Evolutionary conservation across 2,329 filamentous ascomycete genomes (phyloP).

Genomic region (Sordariomycetes sp.): DNA sequence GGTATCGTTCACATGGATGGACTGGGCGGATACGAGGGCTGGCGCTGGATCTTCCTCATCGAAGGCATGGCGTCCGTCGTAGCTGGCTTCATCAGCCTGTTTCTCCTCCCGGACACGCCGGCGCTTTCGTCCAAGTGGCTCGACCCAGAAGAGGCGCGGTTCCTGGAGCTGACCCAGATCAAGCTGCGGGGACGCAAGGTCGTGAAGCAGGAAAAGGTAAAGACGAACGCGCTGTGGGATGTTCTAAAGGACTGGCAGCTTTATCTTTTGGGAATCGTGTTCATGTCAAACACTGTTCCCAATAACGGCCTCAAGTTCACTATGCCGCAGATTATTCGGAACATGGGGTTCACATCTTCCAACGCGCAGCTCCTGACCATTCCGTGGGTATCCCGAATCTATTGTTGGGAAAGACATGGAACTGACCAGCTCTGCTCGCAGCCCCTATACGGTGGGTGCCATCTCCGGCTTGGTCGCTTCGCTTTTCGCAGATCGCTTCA

Average conservation of each 20-base stretch:
- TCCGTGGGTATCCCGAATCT: neutral
- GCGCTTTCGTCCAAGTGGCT: constrained; percentile 53
- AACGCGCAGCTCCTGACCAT: constrained; percentile 14
- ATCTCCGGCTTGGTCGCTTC: neutral
- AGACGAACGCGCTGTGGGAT: constrained; percentile 53
- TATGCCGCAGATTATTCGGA: constrained; percentile 41
- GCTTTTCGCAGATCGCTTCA: neutral
- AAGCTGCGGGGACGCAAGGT: constrained; percentile 21
- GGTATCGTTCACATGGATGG: constrained; percentile 32
- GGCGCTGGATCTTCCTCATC: constrained; percentile 38
- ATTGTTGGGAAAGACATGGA: neutral
- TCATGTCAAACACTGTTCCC: constrained; percentile 13
- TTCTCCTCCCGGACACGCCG: constrained; percentile 55
- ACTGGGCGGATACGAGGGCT: constrained; percentile 12
- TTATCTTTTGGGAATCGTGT: constrained; percentile 31
- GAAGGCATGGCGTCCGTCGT: constrained; percentile 47
- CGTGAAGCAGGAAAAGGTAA: constrained; percentile 23
- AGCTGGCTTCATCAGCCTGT: constrained; percentile 43
- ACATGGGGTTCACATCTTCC: constrained; percentile 19
- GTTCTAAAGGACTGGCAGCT: constrained; percentile 56
- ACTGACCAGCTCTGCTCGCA: neutral
- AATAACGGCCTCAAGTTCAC: constrained; percentile 36
- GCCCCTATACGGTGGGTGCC: neutral
- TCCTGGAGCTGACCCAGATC: neutral
- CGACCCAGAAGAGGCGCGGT: constrained; percentile 35